phyloP scores from a whole-genome alignment of 805 yeast genomes.

The Candida pini region DNA sequence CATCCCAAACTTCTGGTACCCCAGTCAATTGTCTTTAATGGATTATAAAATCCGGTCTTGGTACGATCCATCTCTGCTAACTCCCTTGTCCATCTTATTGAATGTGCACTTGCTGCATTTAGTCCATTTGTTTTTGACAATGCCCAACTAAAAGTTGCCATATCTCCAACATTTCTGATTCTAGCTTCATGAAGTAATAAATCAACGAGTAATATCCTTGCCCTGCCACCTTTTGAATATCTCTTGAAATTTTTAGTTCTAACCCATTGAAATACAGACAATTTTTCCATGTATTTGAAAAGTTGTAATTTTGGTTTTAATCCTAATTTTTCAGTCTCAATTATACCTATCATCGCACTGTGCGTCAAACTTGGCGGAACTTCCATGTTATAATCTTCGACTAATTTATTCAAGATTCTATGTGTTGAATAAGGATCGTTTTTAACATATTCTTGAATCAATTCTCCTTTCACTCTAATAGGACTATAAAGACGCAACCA shows the following conservation, averaged over 20 bases:
- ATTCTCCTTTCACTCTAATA: conserved; percentile 13
- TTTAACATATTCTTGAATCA: conserved; percentile 13
- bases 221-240: conserved; percentile 10
- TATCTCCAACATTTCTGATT: conserved; percentile 14
- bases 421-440: conserved; percentile 11
- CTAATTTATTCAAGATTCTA: conserved; percentile 11
- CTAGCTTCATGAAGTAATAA: conserved; percentile 17
- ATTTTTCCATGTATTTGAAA: conserved; percentile 19
- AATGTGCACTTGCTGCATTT: conserved; percentile 3
- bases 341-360: conserved; percentile 20
- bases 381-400: conserved; percentile 17
- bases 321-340: conserved; percentile 6
- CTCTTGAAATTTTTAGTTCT: conserved; percentile 10
- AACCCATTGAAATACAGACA: conserved; percentile 13
- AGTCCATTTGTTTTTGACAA: conserved; percentile 13
- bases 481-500: conserved; percentile 11
- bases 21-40: too few species aligned
- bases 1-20: too few species aligned
- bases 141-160: conserved; percentile 21
- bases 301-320: conserved; percentile 15
- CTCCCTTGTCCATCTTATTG: conserved; percentile 17
- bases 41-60: conserved; percentile 22
- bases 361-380: conserved; percentile 22
- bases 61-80: conserved; percentile 18
- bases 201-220: conserved; percentile 16